phyloP scores from a whole-genome alignment of 768 basidiomycete species.

The Pleurotus pulmonarius region DNA sequence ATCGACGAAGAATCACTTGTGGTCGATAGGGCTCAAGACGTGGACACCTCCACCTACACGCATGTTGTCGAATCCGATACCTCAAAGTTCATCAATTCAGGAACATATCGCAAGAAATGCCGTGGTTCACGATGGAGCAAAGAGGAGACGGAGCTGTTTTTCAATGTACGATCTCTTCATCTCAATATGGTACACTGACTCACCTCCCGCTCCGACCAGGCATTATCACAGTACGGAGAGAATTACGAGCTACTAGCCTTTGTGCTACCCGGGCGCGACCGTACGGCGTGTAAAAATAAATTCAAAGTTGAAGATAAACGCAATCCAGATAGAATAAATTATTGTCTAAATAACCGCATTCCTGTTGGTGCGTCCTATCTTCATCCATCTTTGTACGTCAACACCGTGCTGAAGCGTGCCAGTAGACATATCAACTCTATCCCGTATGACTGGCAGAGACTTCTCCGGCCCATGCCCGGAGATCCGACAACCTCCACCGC shows the following conservation, averaged over 20 bases:
- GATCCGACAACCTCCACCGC: conserved; percentile 42
- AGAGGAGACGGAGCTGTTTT: conserved; percentile 90
- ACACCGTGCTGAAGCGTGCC: background rate
- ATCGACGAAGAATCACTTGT: conserved; percentile 83
- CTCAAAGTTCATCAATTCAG: conserved; percentile 82
- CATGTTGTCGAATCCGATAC: conserved; percentile 82
- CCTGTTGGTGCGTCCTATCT: conserved; percentile 62
- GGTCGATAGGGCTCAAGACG: conserved; percentile 68
- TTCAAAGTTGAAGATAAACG: conserved; percentile 88
- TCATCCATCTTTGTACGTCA: background rate
- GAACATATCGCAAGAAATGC: conserved; percentile 74
- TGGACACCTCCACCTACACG: conserved; percentile 67
- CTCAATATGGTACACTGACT: conserved; percentile 7
- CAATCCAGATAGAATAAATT: conserved; percentile 71
- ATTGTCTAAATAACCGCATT: conserved; percentile 67
- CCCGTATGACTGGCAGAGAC: conserved; percentile 81
- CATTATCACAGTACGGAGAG: conserved; percentile 85
- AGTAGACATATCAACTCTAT: conserved; percentile 67
- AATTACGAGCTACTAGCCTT: conserved; percentile 91
- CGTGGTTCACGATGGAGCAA: conserved; percentile 85
- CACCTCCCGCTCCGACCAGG: conserved; percentile 41
- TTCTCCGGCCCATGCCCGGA: conserved; percentile 79
- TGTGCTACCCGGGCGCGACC: conserved; percentile 78
- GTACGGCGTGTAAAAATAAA: conserved; percentile 90
- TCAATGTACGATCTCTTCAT: conserved; percentile 50